Base-by-base conservation (phyloP, 208 protist genomes). In the Baffinella frigidus region DNA sequence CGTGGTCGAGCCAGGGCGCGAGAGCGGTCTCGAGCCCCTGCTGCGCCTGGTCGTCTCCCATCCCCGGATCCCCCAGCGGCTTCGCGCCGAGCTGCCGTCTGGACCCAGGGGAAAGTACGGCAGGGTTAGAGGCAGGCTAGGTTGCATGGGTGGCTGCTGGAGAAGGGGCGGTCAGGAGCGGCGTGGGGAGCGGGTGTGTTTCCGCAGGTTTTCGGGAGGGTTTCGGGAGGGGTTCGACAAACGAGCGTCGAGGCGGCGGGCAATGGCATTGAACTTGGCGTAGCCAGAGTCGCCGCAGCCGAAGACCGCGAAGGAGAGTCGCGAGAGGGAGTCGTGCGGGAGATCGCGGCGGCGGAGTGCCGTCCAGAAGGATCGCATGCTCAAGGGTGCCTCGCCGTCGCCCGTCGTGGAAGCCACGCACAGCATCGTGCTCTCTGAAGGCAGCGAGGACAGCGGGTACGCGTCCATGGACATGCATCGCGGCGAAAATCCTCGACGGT, bases 311-410 rank as follows among this genome's bases (percentile, higher is more conserved):
- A 44, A 87, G 2, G 17, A 1, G n/a, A 87, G n/a, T 24, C 61
- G 45, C 33, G 27, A 20, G 27, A 87, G 36, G 24, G 39, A n/a
- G 48, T 36, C 77, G 2, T 17, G 10, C 39, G 43, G 48, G 24
- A 87, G 77, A 33, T 17, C 36, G 0, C 77, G 77, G 27, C 35
- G 27, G 43, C 77, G 77, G n/a, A 87, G 50, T 39, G 77, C 50
- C 36, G 50, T 62, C 77, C 77, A 87, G 35, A 87, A 87, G 48
- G 39, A 43, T 0, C 36, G 43, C 77, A 87, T 41, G 20, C 39
- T n/a, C 27, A 87, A 62, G 27, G 77, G 77, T 61, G 77, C 77
- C 77, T 87, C 77, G 38, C 77, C 77, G 61, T 87, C 77, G 33
- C 77, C 77, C 3, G 77, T 87, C 2, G 77, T 87, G 17, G 77